phyloP scores from a whole-genome alignment of 768 basidiomycete genomes.

The Lentinula boryana region DNA sequence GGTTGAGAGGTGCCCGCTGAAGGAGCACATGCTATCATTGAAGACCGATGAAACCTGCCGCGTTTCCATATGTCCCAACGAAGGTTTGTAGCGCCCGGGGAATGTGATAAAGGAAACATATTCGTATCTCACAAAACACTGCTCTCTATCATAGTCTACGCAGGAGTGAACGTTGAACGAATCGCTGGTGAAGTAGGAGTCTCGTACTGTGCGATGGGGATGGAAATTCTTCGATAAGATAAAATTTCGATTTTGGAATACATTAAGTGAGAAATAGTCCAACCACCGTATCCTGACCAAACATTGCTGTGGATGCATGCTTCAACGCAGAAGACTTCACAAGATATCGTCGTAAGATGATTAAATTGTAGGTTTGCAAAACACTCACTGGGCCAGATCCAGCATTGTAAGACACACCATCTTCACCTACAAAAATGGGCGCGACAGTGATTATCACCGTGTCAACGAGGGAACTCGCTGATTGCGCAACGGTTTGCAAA shows the following conservation, averaged over 20 bases:
- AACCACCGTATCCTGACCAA: constrained; percentile 31
- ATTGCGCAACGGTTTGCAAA: constrained; percentile 7
- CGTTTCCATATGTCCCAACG: too few relatives aligned
- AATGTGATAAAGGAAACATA: too few relatives aligned
- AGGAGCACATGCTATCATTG: too few relatives aligned
- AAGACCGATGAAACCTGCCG: too few relatives aligned
- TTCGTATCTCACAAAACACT: too few relatives aligned
- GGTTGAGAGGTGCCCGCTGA: too few relatives aligned
- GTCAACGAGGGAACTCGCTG: constrained; percentile 44
- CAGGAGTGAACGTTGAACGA: too few relatives aligned
- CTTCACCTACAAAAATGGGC: constrained; percentile 72
- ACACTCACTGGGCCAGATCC: constrained; percentile 5
- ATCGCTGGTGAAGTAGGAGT: too few relatives aligned
- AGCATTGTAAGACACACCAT: constrained; percentile 55
- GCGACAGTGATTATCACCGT: constrained; percentile 80
- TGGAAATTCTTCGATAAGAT: too few relatives aligned
- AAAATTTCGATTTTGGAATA: neutral
- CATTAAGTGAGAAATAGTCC: neutral
- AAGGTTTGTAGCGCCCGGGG: too few relatives aligned
- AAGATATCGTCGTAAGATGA: neutral
- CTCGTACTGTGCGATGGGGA: too few relatives aligned
- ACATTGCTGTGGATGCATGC: constrained; percentile 21
- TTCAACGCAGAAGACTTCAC: constrained; percentile 15
- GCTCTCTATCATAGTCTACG: too few relatives aligned
- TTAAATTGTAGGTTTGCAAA: neutral